Base-by-base conservation (phyloP, 2,329 filamentous ascomycete species). In the Ambrosiella beaveri region DNA sequence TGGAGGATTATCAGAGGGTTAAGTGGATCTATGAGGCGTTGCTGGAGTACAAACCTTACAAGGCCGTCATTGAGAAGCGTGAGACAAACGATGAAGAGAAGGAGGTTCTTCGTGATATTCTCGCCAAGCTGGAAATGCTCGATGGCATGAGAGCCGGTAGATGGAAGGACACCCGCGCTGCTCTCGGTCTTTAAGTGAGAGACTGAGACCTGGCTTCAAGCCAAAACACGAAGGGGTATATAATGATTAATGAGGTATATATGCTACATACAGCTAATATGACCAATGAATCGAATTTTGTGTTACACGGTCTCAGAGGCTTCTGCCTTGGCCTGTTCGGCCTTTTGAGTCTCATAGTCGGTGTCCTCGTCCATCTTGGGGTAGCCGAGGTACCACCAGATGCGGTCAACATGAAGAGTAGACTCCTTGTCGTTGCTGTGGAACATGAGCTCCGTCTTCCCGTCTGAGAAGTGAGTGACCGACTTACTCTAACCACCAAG, bases 1-100 rank as follows among this genome's bases (percentile, higher is more conserved):
- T 82, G 2, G 73, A 79, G 59, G 80, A 78, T 62, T 90, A 78
- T 62, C 61, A 67, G 3, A 71, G 77, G 55, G 67, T 73, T 68
- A 94, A 95, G 70, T 93, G 88, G 80, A 86, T 95, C 50, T 95
- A 95, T 66, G 87, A 95, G 69, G 85, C 85, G 4, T 73, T 97
- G 55, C 75, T 97, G 27, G 81, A 88, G 62, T 89, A 88, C 65
- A 82, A 83, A 0, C 66, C 84, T 37, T 71, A 74, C 38, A 68
- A 85, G n/a, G 75, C 74, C 58, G 68, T 69, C n/a, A 65, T 86
- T 61, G 75, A 76, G 64, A 69, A 71, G 69, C 65, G 71, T 51
- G 65, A 68, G 59, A 74, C 67, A 2, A 63, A 63, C 8, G 59
- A 62, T 1, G 66, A 71, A 5, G 73, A 78, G 62, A 69, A 70